These are phyloP conservation scores for Ceratobasidium sp. DNA, from an alignment of 1,284 basidiomycete species.

Conservation along the genomic window DNA sequence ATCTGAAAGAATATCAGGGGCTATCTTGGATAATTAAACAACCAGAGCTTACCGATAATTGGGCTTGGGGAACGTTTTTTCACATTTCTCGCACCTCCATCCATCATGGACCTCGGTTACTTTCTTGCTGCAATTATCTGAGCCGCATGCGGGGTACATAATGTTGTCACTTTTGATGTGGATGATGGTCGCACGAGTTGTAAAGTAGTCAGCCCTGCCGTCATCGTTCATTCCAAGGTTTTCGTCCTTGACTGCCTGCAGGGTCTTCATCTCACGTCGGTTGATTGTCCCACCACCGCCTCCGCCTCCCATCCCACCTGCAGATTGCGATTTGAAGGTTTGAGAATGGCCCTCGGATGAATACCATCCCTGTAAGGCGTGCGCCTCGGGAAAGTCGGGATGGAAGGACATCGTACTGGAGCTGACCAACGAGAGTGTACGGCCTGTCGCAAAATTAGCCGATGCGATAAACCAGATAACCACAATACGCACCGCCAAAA, in stretches of 20 bases:
- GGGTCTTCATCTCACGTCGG: conserved; percentile 71
- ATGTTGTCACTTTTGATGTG: conserved; percentile 88
- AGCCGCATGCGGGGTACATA: conserved; percentile 88
- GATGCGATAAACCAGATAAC: conserved; percentile 4
- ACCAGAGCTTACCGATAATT: conserved; percentile 71
- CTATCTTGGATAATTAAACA: background rate
- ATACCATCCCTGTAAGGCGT: conserved; percentile 88
- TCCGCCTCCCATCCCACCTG: conserved; percentile 52
- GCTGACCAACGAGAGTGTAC: conserved; percentile 75
- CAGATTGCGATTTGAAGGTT: conserved; percentile 74
- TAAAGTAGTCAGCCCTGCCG: conserved; percentile 72
- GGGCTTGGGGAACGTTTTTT: conserved; percentile 72
- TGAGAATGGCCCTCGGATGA: conserved; percentile 59
- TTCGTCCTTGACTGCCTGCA: conserved; percentile 82
- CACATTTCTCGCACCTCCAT: conserved; percentile 96
- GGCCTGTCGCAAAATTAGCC: conserved; percentile 55
- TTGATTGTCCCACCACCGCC: conserved; percentile 59
- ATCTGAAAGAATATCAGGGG: conserved; percentile 58
- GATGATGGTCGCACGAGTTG: conserved; percentile 80
- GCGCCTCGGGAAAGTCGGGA: conserved; percentile 87
- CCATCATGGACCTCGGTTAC: conserved; percentile 69
- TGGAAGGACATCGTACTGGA: conserved; percentile 77
- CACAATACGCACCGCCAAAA: conserved; percentile 71
- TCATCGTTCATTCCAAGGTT: conserved; percentile 80
- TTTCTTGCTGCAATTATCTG: conserved; percentile 88